Evolutionary conservation across 257 asterid genomes (phyloP).

Genomic region (Solanum chiquidenum): DNA sequence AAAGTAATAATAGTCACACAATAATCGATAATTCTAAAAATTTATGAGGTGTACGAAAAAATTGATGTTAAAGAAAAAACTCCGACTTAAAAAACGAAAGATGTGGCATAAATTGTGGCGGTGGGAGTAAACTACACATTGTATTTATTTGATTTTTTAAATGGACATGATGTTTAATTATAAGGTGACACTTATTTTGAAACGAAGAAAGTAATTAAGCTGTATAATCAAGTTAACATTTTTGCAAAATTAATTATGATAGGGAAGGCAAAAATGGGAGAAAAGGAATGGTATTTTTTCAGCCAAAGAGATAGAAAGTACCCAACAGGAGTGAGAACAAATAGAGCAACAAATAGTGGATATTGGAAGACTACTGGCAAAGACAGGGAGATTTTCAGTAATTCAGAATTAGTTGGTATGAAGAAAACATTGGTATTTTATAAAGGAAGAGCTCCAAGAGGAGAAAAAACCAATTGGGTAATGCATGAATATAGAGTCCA

Average conservation of each 20-base stretch:
- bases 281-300: constrained; percentile 89
- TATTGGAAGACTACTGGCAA: constrained; percentile 94
- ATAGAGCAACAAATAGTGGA: constrained; percentile 84
- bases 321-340: constrained; percentile 86
- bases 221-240: not conserved
- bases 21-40: not conserved
- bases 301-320: constrained; percentile 83
- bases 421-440: constrained; percentile 89
- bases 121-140: not conserved
- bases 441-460: constrained; percentile 90
- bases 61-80: not conserved
- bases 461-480: constrained; percentile 92
- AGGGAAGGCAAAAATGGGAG: constrained; percentile 97
- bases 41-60: not conserved
- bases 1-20: not conserved
- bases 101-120: not conserved
- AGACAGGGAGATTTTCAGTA: constrained; percentile 72
- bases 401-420: constrained; percentile 71
- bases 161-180: not conserved
- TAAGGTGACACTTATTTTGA: not conserved
- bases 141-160: too few relatives aligned
- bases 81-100: fast-evolving
- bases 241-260: not conserved
- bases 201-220: not conserved
- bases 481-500: constrained; percentile 94